Evolutionary conservation across 257 asterid species (phyloP).

Genomic region (Eucommia ulmoides): DNA sequence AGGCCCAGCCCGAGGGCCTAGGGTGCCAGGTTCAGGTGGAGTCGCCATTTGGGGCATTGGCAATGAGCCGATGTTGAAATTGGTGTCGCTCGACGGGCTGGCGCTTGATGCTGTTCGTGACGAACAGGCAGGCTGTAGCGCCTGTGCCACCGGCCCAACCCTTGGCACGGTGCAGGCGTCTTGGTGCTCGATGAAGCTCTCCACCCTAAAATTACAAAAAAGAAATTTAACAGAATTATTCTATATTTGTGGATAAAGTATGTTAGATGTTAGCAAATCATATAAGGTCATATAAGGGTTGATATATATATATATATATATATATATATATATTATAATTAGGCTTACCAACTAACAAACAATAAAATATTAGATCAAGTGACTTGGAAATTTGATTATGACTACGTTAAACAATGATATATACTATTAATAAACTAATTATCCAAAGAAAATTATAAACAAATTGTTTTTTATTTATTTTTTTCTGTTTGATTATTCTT

Average conservation of each 20-base stretch:
- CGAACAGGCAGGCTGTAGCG: not conserved
- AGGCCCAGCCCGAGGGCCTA: too few relatives aligned
- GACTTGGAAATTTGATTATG: not conserved
- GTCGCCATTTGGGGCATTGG: not conserved
- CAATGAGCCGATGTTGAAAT: not conserved
- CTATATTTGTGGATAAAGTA: too few relatives aligned
- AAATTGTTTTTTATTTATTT: too few relatives aligned
- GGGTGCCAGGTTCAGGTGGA: not conserved
- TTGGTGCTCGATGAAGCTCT: slow-evolving; percentile 1
- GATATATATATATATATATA: not conserved
- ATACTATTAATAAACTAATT: too few relatives aligned
- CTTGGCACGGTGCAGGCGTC: not conserved
- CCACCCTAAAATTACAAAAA: not conserved
- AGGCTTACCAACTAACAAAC: not conserved
- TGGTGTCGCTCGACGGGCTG: not conserved
- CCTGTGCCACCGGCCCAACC: not conserved
- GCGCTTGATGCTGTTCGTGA: not conserved
- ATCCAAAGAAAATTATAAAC: too few relatives aligned
- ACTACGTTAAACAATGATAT: not conserved
- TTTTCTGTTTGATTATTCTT: too few relatives aligned
- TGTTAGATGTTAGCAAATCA: not conserved
- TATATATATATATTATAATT: too few relatives aligned
- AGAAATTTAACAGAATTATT: not conserved
- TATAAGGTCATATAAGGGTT: not conserved
- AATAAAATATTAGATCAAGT: not conserved